Evolutionary conservation across 345 rosid genomes (phyloP), one percentile per base, ranked within the genome.

Genomic region (Rhodomyrtus tomentosa): DNA sequence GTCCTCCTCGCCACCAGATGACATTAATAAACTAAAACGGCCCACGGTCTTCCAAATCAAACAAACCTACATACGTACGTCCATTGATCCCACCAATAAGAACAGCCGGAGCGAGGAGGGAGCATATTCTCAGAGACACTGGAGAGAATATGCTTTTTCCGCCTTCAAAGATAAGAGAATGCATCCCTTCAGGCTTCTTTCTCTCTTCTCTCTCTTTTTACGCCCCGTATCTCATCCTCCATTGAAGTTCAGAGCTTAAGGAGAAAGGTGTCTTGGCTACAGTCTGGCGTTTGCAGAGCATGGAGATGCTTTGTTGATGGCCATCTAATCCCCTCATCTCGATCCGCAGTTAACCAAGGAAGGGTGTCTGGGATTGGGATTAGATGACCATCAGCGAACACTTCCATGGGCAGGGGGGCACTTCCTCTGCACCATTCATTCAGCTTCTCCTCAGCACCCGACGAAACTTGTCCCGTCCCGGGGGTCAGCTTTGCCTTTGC

Each of bases 381-480:
- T 82, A 82, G 83, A 82, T 82, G 83, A 53, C 83, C 83, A 82
- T 82, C 83, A 82, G 38, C 83, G 58, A 55, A 82, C 83, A 82
- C 50, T 15, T 82, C 83, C 83, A 36, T 27, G 56, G 22, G 45
- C 3, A 2, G 45, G 48, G 50, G 12, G 42, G 83, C 68, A 82
- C 48, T 52, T 51, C 40, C 59, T 82, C 52, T 51, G 83, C 25
- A 82, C 16, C 24, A 58, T 20, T 59, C 24, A 58, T 20, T 59
- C 76, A 0, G 42, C 76, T 68, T 68, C 76, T 38, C 45, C 36
- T 68, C 42, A 32, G 45, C 76, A 68, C 76, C 13, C 3, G 45
- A 32, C 42, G 10, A 68, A 10, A 10, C 76, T 36, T 36, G 45
- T 20, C 45, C 38, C 76, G n/a, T n/a, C n/a, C n/a, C n/a, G n/a